Base-by-base conservation (phyloP, 2,329 filamentous ascomycete genomes). In the Trichocomaceae sp. region DNA sequence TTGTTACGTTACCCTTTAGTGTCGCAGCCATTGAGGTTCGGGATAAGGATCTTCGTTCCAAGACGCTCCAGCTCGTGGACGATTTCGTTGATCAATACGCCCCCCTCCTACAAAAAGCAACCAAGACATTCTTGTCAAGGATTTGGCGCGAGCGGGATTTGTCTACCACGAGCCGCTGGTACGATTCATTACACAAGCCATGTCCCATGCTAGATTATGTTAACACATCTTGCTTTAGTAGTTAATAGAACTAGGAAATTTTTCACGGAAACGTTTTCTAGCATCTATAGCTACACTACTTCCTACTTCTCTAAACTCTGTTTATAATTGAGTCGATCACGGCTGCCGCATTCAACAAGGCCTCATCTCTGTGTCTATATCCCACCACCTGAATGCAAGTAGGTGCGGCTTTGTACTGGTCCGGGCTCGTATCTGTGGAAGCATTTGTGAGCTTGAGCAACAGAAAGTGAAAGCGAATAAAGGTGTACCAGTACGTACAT, bases 281-380 rank as follows among this genome's bases (percentile, higher is more conserved):
- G 23, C 23, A 26, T 26, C 23, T 26, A 3, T 33, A 22, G 13
- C 50, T 52, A 8, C n/a, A n/a, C n/a, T n/a, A n/a, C n/a, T n/a
- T n/a, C n/a, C 41, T 29, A 19, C 8, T 31, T 52, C 19, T 37
- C 41, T 35, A 46, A 26, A 2, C 12, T 17, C 39, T 44, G 12
- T 54, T 54, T 2, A 54, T n/a, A 3, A 54, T 50, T 9, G 47
- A 50, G 39, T 54, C 46, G 8, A 54, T 9, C 8, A 42, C 5
- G 17, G 52, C 35, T 13, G 37, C 37, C 19, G 39, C 26, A 1
- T 23, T 44, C 8, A 44, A 33, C 39, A 50, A 55, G 20, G 46
- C 8, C 20, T 55, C 47, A 33, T 50, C 47, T 42, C 6, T 55
- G 20, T 55, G 47, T 23, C 29, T 48, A 46, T 55, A 55, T 55